Conservation (phyloP, 257 asterid genomes). For the Przewalskia tangutica region DNA sequence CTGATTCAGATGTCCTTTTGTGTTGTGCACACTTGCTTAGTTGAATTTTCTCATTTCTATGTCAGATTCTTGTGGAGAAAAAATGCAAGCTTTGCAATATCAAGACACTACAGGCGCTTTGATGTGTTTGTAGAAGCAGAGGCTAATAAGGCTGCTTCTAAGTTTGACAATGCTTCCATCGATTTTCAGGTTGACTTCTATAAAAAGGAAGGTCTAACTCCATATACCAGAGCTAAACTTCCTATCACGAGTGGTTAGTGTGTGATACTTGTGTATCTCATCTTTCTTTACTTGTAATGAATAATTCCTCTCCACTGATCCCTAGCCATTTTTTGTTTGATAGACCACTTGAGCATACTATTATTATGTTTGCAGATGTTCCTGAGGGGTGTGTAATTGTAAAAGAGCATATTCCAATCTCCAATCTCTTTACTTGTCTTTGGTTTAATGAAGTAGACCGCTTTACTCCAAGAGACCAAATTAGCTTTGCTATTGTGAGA, state of each 20-base stretch:
- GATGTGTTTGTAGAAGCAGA: slow-evolving; percentile 92
- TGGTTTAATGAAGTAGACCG: slow-evolving; percentile 97
- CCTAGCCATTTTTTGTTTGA: neutral
- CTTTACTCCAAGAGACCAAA: slow-evolving; percentile 87
- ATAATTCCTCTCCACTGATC: neutral
- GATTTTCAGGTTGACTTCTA: slow-evolving; percentile 87
- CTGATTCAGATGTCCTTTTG: neutral
- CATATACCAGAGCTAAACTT: slow-evolving; percentile 60
- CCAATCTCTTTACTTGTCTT: slow-evolving; percentile 85
- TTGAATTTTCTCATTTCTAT: neutral
- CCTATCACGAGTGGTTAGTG: slow-evolving; percentile 76
- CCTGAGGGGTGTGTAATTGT: slow-evolving; percentile 94
- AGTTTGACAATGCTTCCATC: slow-evolving; percentile 75
- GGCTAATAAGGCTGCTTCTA: slow-evolving; percentile 90
- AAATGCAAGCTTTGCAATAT: slow-evolving; percentile 87
- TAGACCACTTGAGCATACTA: neutral
- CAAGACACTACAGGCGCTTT: slow-evolving; percentile 80
- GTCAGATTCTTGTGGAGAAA: slow-evolving; percentile 87
- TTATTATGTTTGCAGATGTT: slow-evolving; percentile 49
- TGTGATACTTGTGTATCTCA: neutral
- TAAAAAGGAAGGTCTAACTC: slow-evolving; percentile 74
- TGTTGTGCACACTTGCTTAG: neutral
- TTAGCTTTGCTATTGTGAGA: slow-evolving; percentile 84
- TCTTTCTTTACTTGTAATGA: neutral
- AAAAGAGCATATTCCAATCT: slow-evolving; percentile 75